phyloP scores from a whole-genome alignment of 352 stramenopile genomes.

The Phytophthora lateralis region DNA sequence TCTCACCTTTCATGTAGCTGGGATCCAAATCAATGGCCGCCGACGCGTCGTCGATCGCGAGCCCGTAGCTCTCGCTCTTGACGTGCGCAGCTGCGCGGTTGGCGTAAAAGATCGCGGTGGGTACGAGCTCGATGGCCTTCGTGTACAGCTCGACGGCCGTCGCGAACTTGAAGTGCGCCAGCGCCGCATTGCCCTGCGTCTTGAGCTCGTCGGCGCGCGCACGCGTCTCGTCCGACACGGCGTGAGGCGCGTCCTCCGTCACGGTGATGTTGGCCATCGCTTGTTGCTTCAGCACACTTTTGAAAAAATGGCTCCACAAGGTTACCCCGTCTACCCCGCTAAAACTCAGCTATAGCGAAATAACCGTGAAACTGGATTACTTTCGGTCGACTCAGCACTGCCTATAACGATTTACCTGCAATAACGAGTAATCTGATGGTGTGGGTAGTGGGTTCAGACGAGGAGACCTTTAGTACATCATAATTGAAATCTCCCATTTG shows the following conservation, averaged over 20 bases:
- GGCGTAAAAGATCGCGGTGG: slow-evolving; percentile 93
- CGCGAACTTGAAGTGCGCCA: slow-evolving; percentile 83
- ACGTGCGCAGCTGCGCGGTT: slow-evolving; percentile 97
- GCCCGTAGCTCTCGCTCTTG: slow-evolving; percentile 98
- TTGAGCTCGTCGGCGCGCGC: slow-evolving; percentile 82
- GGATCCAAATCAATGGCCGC: slow-evolving; percentile 93
- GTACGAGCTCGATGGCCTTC: slow-evolving; percentile 84
- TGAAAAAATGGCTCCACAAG: slow-evolving; percentile 3
- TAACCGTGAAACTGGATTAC: background rate
- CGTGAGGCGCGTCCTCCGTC: slow-evolving; percentile 56
- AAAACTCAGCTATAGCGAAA: background rate
- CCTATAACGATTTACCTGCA: background rate
- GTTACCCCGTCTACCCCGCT: background rate
- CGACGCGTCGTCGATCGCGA: slow-evolving; percentile 97
- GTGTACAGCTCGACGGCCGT: slow-evolving; percentile 90
- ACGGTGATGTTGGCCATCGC: slow-evolving; percentile 51
- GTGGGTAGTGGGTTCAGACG: background rate
- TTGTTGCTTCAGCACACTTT: slow-evolving; percentile 6
- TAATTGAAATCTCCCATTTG: slow-evolving; percentile 1
- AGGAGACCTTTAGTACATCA: slow-evolving; percentile 10
- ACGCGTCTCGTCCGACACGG: slow-evolving; percentile 64
- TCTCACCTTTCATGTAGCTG: slow-evolving; percentile 94
- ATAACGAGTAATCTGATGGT: background rate
- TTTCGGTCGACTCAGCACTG: too few species aligned
- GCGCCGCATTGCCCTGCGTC: slow-evolving; percentile 80